Conservation (phyloP, 371 early-diverging fungal species). For the Saksenaea vasiformis region DNA sequence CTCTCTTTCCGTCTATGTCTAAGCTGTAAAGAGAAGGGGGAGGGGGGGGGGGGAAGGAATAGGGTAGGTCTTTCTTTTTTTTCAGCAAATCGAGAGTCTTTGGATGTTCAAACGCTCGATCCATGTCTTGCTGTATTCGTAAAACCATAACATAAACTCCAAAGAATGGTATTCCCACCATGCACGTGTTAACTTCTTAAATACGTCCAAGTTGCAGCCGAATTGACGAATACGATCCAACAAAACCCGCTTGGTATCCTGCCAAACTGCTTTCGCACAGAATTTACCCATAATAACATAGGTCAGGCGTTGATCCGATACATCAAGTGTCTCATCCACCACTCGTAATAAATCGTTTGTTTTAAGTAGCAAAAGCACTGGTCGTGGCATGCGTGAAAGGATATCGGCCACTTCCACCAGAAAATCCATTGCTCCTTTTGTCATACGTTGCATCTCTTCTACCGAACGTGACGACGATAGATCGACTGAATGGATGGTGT, state of each 20-base stretch:
- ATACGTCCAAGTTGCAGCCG: conserved; percentile 29
- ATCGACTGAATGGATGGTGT: conserved; percentile 47
- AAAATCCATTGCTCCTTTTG: conserved; percentile 48
- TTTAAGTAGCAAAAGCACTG: conserved; percentile 83
- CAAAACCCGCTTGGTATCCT: conserved; percentile 31
- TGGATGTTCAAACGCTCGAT: background rate
- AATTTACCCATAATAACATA: conserved; percentile 61
- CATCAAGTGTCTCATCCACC: conserved; percentile 52
- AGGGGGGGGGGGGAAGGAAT: background rate
- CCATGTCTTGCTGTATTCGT: conserved; percentile 9
- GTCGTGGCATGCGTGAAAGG: conserved; percentile 78
- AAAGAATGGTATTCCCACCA: conserved; percentile 50
- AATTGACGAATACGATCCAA: conserved; percentile 32
- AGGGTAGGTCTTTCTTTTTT: background rate
- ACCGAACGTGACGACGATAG: conserved; percentile 38
- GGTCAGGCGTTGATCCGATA: conserved; percentile 42
- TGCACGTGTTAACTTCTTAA: conserved; percentile 29
- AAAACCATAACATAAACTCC: conserved; percentile 36
- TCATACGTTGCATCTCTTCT: conserved; percentile 48
- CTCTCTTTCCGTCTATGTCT: no score
- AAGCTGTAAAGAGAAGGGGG: background rate
- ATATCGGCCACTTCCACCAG: conserved; percentile 80
- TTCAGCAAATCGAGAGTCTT: background rate
- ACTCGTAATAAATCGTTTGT: conserved; percentile 87
- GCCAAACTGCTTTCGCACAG: conserved; percentile 60